Base-by-base conservation (phyloP, 1,284 basidiomycete genomes). In the Meira miltonrushii region DNA sequence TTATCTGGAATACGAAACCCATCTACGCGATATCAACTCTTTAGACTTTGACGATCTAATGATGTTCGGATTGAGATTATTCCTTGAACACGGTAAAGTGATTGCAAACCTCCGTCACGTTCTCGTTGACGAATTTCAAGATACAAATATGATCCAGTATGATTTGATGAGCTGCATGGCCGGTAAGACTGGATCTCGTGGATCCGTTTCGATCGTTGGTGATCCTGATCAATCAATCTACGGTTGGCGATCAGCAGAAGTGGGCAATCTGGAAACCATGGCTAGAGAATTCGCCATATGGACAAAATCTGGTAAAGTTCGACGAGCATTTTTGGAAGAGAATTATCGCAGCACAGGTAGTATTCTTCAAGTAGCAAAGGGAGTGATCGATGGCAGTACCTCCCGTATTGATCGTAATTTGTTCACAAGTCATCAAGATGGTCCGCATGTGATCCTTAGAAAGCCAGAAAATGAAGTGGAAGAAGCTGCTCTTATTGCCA, bases 1-100 rank as follows among this genome's bases (percentile, higher is more conserved):
- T 10, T 90, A 88, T 76, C 80, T 81, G 21, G 82, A 85, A 33
- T 95, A 94, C 74, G 85, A 91, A 69, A 80, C 80, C 13, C 80
- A 81, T 1, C 81, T 93, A 37, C 80, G 82, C 43, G 80, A 82
- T 21, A 84, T 82, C 60, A 89, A 90, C 62, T 85, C 88, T 33
- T 81, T 94, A 12, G 92, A 95, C 78, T 95, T 94, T 71, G 92
- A 95, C 72, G 92, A 94, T 74, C 81, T 94, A 21, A 82, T 95
- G 0, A 75, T 91, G 0, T 88, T 84, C 69, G 90, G 78, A 41
- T 74, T 59, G 39, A 82, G 83, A 64, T 83, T 93, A 25, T 89
- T 93, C 68, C 79, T 77, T 2, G 72, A 79, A 17, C 81, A 87
- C 66, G 81, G 83, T 6, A 77, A 82, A 15, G 82, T 88, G 1